Conservation (phyloP, 116 monocot genomes). For the Cymodocea nodosa region DNA sequence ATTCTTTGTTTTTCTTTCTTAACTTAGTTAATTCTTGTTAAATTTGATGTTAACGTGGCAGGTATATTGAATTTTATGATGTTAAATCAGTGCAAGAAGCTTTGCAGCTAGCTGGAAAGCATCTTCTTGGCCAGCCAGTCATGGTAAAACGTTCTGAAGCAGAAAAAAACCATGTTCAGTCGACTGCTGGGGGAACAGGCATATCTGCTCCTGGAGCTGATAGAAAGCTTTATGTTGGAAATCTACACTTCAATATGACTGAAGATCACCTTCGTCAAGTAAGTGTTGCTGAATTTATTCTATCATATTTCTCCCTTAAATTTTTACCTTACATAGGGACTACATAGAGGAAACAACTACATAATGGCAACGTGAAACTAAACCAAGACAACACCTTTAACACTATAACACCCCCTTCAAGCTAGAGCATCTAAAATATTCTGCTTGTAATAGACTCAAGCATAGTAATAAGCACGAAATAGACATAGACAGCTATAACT, state of each 20-base stretch:
- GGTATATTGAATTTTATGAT: constrained; percentile 93
- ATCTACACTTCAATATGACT: constrained; percentile 62
- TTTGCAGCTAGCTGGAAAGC: constrained; percentile 48
- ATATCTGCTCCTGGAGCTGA: constrained; percentile 27
- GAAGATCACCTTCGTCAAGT: constrained; percentile 78
- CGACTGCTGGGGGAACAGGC: constrained; percentile 28
- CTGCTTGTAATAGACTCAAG: too few relatives aligned
- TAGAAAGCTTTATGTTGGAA: constrained; percentile 82
- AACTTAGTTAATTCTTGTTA: neutral
- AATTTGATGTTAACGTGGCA: constrained; percentile 3
- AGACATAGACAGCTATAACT: too few relatives aligned
- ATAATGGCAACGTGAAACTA: too few relatives aligned
- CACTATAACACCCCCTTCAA: too few relatives aligned
- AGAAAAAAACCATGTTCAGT: constrained; percentile 88
- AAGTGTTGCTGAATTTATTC: neutral
- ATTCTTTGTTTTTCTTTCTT: constrained; percentile 1
- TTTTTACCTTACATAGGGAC: too few relatives aligned
- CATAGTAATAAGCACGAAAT: too few relatives aligned
- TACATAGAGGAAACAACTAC: too few relatives aligned
- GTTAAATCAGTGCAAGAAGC: constrained; percentile 59
- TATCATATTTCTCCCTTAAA: too few relatives aligned
- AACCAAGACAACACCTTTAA: too few relatives aligned
- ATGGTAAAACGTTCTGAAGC: constrained; percentile 98
- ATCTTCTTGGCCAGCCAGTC: constrained; percentile 75
- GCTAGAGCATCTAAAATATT: too few relatives aligned